phyloP scores from a whole-genome alignment of 2,329 filamentous ascomycete species.

The Monilinia fructigena region DNA sequence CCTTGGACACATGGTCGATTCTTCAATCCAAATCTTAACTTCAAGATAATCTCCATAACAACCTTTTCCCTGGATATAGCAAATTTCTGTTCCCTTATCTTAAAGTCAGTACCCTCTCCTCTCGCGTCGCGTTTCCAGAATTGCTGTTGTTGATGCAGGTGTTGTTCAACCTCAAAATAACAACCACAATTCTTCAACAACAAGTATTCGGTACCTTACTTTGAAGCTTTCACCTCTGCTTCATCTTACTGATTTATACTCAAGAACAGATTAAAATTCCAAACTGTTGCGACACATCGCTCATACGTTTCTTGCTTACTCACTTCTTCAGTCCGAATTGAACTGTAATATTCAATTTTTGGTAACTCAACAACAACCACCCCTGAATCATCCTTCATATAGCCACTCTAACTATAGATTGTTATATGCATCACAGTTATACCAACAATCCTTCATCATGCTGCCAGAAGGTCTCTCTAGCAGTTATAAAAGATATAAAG shows the following conservation, averaged over 20 bases:
- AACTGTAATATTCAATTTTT: background rate
- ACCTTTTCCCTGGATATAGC: background rate
- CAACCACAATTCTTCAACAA: background rate
- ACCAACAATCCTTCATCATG: background rate
- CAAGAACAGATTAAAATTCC: background rate
- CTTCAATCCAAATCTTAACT: background rate
- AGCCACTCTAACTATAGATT: too few species aligned
- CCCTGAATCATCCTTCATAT: background rate
- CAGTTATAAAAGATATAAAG: constrained; percentile 18
- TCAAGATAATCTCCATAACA: background rate
- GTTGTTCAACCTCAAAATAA: background rate
- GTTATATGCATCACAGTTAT: background rate
- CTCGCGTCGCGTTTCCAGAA: background rate
- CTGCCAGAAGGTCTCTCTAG: constrained; percentile 6
- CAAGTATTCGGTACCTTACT: background rate
- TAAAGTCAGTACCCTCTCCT: background rate
- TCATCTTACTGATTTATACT: background rate
- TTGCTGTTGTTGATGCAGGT: background rate
- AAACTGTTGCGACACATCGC: background rate
- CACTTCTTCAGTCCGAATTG: background rate
- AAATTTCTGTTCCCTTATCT: background rate
- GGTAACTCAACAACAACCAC: background rate
- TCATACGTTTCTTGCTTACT: background rate
- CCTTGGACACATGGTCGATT: background rate
- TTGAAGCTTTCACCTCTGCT: background rate